These are phyloP conservation scores for Talaromyces sp. DNA, from an alignment of 2,329 filamentous ascomycete species.

Conservation along the genomic window DNA sequence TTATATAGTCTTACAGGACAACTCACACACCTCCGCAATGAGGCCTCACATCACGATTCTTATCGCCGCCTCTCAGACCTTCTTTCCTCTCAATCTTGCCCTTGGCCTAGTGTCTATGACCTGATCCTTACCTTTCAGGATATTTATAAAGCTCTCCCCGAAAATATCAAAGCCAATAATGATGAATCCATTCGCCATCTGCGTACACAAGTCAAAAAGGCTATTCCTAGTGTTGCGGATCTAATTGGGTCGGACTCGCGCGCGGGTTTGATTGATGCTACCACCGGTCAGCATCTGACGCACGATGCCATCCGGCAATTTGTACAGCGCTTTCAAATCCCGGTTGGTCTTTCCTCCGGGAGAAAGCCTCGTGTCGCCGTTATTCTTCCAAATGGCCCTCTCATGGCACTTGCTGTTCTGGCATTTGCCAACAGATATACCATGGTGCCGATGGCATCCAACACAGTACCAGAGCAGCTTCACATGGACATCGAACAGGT, in stretches of 20 bases:
- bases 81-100: conserved; percentile 12
- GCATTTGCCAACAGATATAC: conserved; percentile 56
- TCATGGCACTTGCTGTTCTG: conserved; percentile 55
- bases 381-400: conserved; percentile 57
- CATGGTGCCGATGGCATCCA: conserved; percentile 56
- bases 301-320: conserved; percentile 23
- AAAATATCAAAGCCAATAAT: conserved; percentile 15
- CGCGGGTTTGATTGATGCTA: conserved; percentile 19
- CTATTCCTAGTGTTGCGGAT: conserved; percentile 11
- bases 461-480: conserved; percentile 55
- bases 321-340: conserved; percentile 23
- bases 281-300: conserved; percentile 14
- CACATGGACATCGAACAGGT: conserved; percentile 54
- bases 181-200: conserved; percentile 14
- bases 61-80: conserved; percentile 12
- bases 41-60: conserved; percentile 17
- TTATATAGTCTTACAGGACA: conserved; percentile 14
- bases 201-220: conserved; percentile 13
- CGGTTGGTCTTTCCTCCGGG: conserved; percentile 24
- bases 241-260: conserved; percentile 18
- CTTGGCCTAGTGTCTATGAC: conserved; percentile 16
- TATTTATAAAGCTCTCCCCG: conserved; percentile 18
- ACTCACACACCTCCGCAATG: conserved; percentile 13
- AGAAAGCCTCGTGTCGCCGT: conserved; percentile 52
- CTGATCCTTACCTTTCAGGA: conserved; percentile 16